Conservation (phyloP, 208 protist genomes). For the Leishmania guyanensis region DNA sequence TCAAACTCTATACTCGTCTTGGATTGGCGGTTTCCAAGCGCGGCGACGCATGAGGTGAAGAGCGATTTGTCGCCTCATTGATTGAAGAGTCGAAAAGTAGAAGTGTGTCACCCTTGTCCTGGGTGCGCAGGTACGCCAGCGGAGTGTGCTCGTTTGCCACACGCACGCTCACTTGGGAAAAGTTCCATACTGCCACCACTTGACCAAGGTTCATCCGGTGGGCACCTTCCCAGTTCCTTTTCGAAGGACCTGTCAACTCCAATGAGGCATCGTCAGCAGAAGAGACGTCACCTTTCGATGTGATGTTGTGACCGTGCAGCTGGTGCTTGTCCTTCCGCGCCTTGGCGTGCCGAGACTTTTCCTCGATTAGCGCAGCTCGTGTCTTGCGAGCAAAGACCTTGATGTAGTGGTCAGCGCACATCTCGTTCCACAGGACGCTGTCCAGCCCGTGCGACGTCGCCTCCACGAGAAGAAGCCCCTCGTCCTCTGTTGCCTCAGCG, state of each 20-base stretch:
- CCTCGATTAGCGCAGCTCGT: background rate
- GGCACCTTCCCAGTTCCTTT: background rate
- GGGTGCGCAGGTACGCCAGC: slow-evolving; percentile 52
- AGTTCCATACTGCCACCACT: slow-evolving; percentile 53
- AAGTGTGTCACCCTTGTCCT: slow-evolving; percentile 47
- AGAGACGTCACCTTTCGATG: background rate
- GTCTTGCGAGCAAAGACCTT: slow-evolving; percentile 3
- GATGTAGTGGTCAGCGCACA: slow-evolving; percentile 64
- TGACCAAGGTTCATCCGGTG: slow-evolving; percentile 28
- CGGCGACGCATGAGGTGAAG: slow-evolving; percentile 1
- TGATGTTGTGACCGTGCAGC: background rate
- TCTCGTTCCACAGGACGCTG: slow-evolving; percentile 60
- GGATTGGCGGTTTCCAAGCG: background rate
- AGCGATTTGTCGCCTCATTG: slow-evolving; percentile 2
- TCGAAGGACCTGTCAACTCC: background rate
- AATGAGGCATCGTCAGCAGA: background rate
- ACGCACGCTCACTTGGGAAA: slow-evolving; percentile 55
- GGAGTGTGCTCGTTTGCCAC: slow-evolving; percentile 41
- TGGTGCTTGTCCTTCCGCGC: slow-evolving; percentile 8
- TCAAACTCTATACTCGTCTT: slow-evolving; percentile 10
- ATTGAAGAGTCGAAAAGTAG: slow-evolving; percentile 48
- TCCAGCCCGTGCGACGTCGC: slow-evolving; percentile 42
- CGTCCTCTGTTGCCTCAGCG: slow-evolving; percentile 50
- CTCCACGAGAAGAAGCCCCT: slow-evolving; percentile 59
- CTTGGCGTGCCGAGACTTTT: background rate